Evolutionary conservation across 345 rosid genomes (phyloP).

Genomic region (Syzygium oleosum): DNA sequence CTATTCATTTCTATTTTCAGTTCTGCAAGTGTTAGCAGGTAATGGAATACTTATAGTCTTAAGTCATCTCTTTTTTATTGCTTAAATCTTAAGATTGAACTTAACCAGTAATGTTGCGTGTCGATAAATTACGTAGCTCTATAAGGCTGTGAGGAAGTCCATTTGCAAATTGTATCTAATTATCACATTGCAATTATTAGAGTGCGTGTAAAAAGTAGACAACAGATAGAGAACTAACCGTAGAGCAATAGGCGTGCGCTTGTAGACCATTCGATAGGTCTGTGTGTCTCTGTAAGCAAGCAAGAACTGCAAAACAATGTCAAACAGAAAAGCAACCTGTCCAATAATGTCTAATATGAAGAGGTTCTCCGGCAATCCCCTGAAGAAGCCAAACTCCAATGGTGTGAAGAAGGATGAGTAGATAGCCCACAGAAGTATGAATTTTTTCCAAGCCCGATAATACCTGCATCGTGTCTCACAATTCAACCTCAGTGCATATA

Average conservation of each 20-base stretch:
- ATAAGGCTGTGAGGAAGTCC: not conserved
- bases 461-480: constrained; percentile 28
- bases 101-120: not conserved
- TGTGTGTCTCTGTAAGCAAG: constrained; percentile 54
- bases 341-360: constrained; percentile 61
- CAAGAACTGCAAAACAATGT: constrained; percentile 56
- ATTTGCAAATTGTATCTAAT: not conserved
- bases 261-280: constrained; percentile 43
- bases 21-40: not conserved
- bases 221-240: constrained; percentile 21
- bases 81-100: not conserved
- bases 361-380: constrained; percentile 71
- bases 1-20: not conserved
- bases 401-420: constrained; percentile 95
- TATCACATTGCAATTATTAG: not conserved
- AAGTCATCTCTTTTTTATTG: not conserved
- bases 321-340: constrained; percentile 67
- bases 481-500: not conserved
- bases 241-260: constrained; percentile 51
- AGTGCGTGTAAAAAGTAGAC: not conserved
- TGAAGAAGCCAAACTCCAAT: constrained; percentile 76
- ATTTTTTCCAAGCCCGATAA: constrained; percentile 56
- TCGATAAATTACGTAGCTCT: not conserved
- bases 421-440: constrained; percentile 72
- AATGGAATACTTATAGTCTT: not conserved